These are phyloP conservation scores for Sporisorium iseilematis-ciliati DNA, from an alignment of 1,284 basidiomycete genomes.

Conservation along the genomic window DNA sequence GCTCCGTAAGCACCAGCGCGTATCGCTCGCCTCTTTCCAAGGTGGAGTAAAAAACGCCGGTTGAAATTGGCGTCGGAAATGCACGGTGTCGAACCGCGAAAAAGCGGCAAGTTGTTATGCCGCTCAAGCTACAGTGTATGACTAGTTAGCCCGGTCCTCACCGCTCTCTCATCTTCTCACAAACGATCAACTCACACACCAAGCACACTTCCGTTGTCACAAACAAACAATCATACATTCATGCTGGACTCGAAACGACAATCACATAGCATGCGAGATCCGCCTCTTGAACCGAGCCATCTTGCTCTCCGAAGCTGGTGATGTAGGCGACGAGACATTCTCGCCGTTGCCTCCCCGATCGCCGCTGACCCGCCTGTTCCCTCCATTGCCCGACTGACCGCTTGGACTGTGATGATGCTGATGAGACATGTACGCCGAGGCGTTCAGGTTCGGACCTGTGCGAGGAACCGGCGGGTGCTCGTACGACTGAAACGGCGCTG, in stretches of 20 bases:
- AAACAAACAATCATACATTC: background rate
- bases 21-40: no score
- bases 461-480: conserved; percentile 29
- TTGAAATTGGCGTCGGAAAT: no score
- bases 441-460: conserved; percentile 46
- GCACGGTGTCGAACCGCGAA: no score
- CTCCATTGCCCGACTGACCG: conserved; percentile 2
- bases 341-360: conserved; percentile 3
- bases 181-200: background rate
- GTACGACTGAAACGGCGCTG: conserved; percentile 29
- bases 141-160: no score
- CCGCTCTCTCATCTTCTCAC: background rate
- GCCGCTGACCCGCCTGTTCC: conserved; percentile 11
- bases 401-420: conserved; percentile 19
- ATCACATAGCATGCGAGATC: conserved; percentile 43
- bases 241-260: background rate
- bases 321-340: conserved; percentile 11
- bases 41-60: no score
- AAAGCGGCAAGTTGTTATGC: no score
- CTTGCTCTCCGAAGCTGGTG: conserved; percentile 28
- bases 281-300: conserved; percentile 40
- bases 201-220: background rate
- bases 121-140: no score
- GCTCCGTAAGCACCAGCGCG: no score
- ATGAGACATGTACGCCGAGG: conserved; percentile 43